These are phyloP conservation scores for Candida khao-thaluensis DNA, from an alignment of 805 yeast species.

Conservation along the genomic window DNA sequence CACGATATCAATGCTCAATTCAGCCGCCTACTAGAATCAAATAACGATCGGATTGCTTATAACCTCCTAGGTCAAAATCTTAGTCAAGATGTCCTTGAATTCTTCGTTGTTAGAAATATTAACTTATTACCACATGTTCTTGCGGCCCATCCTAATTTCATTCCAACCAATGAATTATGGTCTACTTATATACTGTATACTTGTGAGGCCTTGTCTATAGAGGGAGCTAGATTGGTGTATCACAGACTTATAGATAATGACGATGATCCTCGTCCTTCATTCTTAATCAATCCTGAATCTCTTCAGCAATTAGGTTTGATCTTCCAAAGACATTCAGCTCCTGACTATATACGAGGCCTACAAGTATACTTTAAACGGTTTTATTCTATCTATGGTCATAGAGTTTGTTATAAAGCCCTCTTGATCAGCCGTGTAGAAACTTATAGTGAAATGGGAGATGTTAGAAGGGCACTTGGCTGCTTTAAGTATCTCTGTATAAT, in stretches of 20 bases:
- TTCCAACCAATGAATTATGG: constrained; percentile 30
- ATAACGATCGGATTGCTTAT: constrained; percentile 1
- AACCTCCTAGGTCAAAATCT: constrained; percentile 6
- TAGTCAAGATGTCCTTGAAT: constrained; percentile 12
- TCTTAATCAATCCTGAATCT: constrained; percentile 28
- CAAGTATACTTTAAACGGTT: constrained; percentile 36
- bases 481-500: constrained; percentile 22
- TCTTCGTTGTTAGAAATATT: constrained; percentile 9
- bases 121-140: constrained; percentile 4
- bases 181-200: constrained; percentile 25
- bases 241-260: constrained; percentile 32
- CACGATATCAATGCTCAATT: constrained; percentile 1
- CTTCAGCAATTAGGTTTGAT: constrained; percentile 28
- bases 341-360: constrained; percentile 28
- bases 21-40: constrained; percentile 4
- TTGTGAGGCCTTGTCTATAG: constrained; percentile 17
- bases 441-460: constrained; percentile 21
- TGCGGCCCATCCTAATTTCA: constrained; percentile 7
- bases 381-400: constrained; percentile 34
- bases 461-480: constrained; percentile 11
- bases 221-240: constrained; percentile 32
- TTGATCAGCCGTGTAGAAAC: constrained; percentile 32
- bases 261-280: constrained; percentile 24
- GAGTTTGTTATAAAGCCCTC: constrained; percentile 26
- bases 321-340: constrained; percentile 27